Base-by-base conservation (phyloP, 1,284 basidiomycete species). In the Ganoderma sinense region DNA sequence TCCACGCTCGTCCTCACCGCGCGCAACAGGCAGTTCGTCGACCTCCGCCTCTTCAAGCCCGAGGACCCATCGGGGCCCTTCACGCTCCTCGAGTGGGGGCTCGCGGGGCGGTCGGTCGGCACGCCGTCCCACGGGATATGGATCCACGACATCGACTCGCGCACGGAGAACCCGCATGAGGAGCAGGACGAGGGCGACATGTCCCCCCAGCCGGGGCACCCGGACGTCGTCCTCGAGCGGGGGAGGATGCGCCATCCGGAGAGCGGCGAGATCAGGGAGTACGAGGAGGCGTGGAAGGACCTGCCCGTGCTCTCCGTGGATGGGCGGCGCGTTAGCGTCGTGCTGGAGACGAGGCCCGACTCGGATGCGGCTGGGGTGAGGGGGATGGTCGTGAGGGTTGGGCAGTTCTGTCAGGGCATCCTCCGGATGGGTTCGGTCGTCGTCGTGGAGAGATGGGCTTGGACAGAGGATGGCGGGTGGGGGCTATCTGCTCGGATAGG, bases 91-190 rank as follows among this genome's bases (percentile, higher is more conserved):
- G 73, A 74, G n/a, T 72, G 73, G 73, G 73, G 73, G 5, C 31
- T 72, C 33, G 60, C 61, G 0, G 73, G 73, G 26, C 64, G 67
- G 56, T 69, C 73, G 2, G 69, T 74, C 14, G 70, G 73, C 29
- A 69, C 69, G 26, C 31, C 60, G 18, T 51, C 53, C 0, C 70
- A 69, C 39, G 73, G 73, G 33, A 60, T 69, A 23, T 74, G 73
- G 73, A 63, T 69, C 56, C 73, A 74, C 65, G 73, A 74, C 26
- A 72, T 74, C 51, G 71, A 71, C 45, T 74, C 73, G n/a, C 70
- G 67, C 64, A 74, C 69, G 20, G 56, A 36, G 45, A 45, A 69
- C 11, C 70, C 72, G 2, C 67, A 68, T 13, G 64, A 58, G 33
- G 71, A 69, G 55, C 13, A 5, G 23, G 73, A 74, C 68, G 70